Conservation (phyloP, 345 rosid genomes). For the Citrus maxima region DNA sequence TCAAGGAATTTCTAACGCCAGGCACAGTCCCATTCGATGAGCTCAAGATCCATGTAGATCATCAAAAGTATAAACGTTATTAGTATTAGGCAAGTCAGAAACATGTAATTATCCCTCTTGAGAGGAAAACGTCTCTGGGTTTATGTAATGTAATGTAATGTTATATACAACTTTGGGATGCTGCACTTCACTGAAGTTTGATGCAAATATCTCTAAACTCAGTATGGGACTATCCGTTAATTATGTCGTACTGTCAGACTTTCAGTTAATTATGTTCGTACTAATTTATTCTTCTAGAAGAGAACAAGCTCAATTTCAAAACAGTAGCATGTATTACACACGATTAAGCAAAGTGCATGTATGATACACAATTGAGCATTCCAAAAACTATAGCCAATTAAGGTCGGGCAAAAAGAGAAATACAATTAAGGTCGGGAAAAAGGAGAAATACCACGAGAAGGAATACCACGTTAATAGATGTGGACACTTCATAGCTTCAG, state of each 20-base stretch:
- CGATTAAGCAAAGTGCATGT: background rate
- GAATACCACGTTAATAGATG: background rate
- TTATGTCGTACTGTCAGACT: too few species aligned
- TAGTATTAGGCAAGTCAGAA: background rate
- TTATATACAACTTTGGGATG: background rate
- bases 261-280: background rate
- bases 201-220: background rate
- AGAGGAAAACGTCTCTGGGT: background rate
- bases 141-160: too few species aligned
- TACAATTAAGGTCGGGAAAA: background rate
- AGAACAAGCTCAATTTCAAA: background rate
- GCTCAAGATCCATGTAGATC: conserved; percentile 8
- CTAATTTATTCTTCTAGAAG: background rate
- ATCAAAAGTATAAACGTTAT: background rate
- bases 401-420: background rate
- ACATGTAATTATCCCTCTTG: background rate
- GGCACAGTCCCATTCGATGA: conserved; percentile 7
- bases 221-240: too few species aligned
- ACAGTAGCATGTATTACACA: background rate
- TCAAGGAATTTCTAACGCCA: conserved; percentile 17
- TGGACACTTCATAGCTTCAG: background rate
- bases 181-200: background rate
- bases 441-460: background rate
- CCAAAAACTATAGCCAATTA: background rate
- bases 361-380: background rate